phyloP scores from a whole-genome alignment of 2,329 filamentous ascomycete species.

The Fusarium sarcochroum region DNA sequence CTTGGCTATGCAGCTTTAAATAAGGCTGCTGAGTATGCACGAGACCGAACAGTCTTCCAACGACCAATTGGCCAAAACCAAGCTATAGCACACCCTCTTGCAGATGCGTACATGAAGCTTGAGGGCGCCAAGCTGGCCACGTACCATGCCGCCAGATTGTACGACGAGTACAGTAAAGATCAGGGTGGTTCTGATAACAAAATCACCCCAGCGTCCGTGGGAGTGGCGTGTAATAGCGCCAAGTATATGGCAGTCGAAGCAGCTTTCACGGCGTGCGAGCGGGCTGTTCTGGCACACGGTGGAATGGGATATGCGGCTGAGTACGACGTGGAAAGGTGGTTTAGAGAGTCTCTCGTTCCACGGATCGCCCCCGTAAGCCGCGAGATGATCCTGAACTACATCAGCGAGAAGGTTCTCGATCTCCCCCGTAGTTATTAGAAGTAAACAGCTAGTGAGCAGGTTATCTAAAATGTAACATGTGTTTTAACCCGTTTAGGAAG shows the following conservation, averaged over 20 bases:
- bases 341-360: conserved; percentile 74
- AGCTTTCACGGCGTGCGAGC: conserved; percentile 72
- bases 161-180: conserved; percentile 65
- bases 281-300: conserved; percentile 70
- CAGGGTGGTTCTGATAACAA: no score
- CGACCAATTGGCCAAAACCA: no score
- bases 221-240: conserved; percentile 76
- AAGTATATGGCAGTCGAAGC: conserved; percentile 79
- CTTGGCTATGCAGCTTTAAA: no score
- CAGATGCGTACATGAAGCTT: no score
- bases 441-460: no score
- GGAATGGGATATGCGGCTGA: conserved; percentile 76
- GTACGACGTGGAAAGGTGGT: conserved; percentile 75
- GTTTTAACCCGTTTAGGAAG: not conserved
- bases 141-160: conserved; percentile 57
- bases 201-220: conserved; percentile 55
- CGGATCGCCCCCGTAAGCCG: conserved; percentile 74
- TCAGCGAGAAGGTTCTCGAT: conserved; percentile 75
- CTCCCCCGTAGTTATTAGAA: conserved; percentile 75
- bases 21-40: no score
- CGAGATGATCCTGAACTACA: conserved; percentile 83
- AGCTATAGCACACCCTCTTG: no score
- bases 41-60: no score
- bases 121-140: no score
- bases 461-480: no score